These are phyloP conservation scores for Cicer bijugum DNA, from an alignment of 306 rosid genomes.

Conservation along the genomic window DNA sequence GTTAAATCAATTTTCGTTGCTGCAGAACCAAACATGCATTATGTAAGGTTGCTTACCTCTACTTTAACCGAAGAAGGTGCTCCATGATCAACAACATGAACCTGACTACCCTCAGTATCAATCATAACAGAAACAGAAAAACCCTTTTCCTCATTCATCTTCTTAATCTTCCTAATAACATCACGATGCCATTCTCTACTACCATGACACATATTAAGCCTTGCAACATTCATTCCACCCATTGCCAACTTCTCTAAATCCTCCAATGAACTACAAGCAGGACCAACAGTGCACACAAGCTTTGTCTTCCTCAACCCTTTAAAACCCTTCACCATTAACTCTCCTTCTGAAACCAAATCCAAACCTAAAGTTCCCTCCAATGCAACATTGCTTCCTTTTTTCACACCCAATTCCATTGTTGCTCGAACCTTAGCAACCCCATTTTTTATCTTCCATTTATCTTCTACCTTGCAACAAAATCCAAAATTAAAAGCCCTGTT, in stretches of 20 bases:
- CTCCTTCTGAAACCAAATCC: constrained; percentile 76
- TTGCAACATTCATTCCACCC: constrained; percentile 89
- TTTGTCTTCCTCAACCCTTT: constrained; percentile 88
- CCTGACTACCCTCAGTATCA: constrained; percentile 91
- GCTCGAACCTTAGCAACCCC: constrained; percentile 54
- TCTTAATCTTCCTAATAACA: constrained; percentile 74
- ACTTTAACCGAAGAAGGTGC: constrained; percentile 79
- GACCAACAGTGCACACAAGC: constrained; percentile 85
- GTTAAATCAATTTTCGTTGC: too few species aligned
- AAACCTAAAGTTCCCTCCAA: constrained; percentile 58
- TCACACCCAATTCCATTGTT: constrained; percentile 54
- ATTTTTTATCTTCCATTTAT: constrained; percentile 48
- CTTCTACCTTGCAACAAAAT: constrained; percentile 37
- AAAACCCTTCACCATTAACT: constrained; percentile 75
- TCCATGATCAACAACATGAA: constrained; percentile 89
- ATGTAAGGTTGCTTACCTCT: constrained; percentile 52
- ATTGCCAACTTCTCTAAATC: constrained; percentile 77
- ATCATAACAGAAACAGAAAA: constrained; percentile 83
- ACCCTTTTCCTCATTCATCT: constrained; percentile 68
- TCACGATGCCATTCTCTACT: constrained; percentile 80
- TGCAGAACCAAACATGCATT: too few species aligned
- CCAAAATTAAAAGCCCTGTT: constrained; percentile 25
- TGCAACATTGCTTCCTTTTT: constrained; percentile 41
- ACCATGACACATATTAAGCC: constrained; percentile 93
- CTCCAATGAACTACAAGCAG: constrained; percentile 69